Conservation (phyloP, 768 basidiomycete genomes). For the Rhizopogon sp. region DNA sequence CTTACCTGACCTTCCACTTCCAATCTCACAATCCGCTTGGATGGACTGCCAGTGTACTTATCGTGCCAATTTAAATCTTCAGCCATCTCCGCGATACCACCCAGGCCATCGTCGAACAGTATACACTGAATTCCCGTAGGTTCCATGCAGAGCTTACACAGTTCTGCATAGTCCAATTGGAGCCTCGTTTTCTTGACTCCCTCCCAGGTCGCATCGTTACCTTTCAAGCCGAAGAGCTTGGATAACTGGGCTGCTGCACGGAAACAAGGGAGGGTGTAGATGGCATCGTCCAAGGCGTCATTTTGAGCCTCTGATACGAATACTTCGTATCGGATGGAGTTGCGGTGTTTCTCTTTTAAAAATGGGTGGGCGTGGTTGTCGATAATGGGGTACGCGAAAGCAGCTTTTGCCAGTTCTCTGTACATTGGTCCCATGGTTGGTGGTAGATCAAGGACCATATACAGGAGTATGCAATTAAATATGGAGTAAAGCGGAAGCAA, state of each 20-base stretch:
- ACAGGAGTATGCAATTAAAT: neutral
- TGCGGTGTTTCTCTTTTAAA: slow-evolving; percentile 40
- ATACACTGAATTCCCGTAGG: slow-evolving; percentile 60
- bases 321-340: slow-evolving; percentile 52
- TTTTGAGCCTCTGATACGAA: slow-evolving; percentile 62
- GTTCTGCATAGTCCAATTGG: slow-evolving; percentile 42
- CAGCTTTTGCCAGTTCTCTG: slow-evolving; percentile 12
- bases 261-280: slow-evolving; percentile 52
- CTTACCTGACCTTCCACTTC: slow-evolving; percentile 70
- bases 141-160: slow-evolving; percentile 54
- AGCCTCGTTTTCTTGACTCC: slow-evolving; percentile 46
- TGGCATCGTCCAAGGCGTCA: slow-evolving; percentile 46
- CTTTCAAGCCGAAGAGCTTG: slow-evolving; percentile 40
- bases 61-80: slow-evolving; percentile 61
- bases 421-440: slow-evolving; percentile 12
- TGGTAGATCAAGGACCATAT: too few species aligned
- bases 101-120: slow-evolving; percentile 71
- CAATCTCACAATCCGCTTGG: slow-evolving; percentile 62
- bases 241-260: slow-evolving; percentile 55
- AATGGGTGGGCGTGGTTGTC: slow-evolving; percentile 82
- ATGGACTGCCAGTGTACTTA: slow-evolving; percentile 44
- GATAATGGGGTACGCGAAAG: slow-evolving; percentile 46
- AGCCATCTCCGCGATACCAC: slow-evolving; percentile 38
- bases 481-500: neutral
- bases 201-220: slow-evolving; percentile 46